Evolutionary conservation across 2,329 filamentous ascomycete genomes (phyloP), one percentile per base, ranked within the genome.

Genomic region (Claviceps sp.): DNA sequence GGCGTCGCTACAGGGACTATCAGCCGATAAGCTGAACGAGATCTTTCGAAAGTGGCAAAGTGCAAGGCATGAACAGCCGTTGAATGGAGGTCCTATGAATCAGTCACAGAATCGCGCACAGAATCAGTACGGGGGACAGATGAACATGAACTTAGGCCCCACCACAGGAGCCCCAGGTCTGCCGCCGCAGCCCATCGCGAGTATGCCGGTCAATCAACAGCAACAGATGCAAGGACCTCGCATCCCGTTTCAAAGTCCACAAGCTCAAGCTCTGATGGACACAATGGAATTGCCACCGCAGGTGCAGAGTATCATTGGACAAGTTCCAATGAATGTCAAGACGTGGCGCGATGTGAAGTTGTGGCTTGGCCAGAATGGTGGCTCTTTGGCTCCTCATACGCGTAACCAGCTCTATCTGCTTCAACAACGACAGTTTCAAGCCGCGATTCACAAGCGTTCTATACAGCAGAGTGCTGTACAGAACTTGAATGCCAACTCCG

Each of bases 1-100:
- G 34, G 65, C 70, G 40, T 62, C 66, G 1, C 62, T 80, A 7
- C 64, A 66, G 38, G 59, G 54, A 11, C 54, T 80, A 45, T 67
- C 75, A 0, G 68, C 67, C 0, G 75, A 78, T 1, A 77, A 77
- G 60, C 60, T 78, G 11, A 70, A 71, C 23, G 77, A 80, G 42
- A 60, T 78, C 50, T 66, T 81, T 47, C 62, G 66, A 17, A 74
- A 70, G 54, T 79, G 74, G 74, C 66, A 74, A 53, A 66, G 61
- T 42, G 58, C 61, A 49, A 64, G 68, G 16, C 67, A 64, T 36
- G 61, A 67, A 39, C 64, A 63, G 56, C 56, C 58, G 16, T 60
- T 67, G 60, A 65, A 61, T 29, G 62, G 55, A n/a, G 62, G 54
- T 11, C 65, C 64, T 29, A 60, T 60, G 56, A 61, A 60, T 29